Evolutionary conservation across 1,284 basidiomycete species (phyloP), one percentile per base, ranked within the genome.

Genomic region (Moesziomyces antarcticus): DNA sequence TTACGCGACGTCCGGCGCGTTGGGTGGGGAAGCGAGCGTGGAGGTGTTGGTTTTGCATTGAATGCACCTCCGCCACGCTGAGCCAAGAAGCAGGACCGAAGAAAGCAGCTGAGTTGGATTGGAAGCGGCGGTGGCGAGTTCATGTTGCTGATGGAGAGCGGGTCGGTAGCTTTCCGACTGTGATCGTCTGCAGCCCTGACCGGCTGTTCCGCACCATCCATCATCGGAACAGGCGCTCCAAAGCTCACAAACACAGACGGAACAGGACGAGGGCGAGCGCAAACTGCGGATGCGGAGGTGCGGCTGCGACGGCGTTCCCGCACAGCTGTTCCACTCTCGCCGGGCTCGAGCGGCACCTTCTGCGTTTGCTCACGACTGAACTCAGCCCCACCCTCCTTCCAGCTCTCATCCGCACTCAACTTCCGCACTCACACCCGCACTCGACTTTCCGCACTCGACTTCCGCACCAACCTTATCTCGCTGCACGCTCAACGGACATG

Each of bases 1-100:
- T 69, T 69, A 69, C 66, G 66, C 66, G 66, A 63, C 56, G 30
- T 42, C 16, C 57, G 44, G 33, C 41, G 56, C 60, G 59, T 63
- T 25, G 20, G 9, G 13, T 6, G 37, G 13, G 27, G 21, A 35
- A 18, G 14, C 20, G 18, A 46, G 56, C 65, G 66, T 62, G 59
- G 59, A 68, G 59, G 59, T 68, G 59, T 68, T 62, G 59, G 66
- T 68, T 40, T 40, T 40, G 66, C 62, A n/a, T 40, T 18, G 16
- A 16, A 40, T 40, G 37, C 37, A 18, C 37, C 37, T 40, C 37
- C 18, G 37, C 25, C 25, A 27, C 25, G 25, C 25, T 27, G 25
- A 27, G 25, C 37, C 18, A 3, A 40, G 37, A 16, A 14, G 37
- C 37, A 18, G 37, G 5, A 40, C 9, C 3, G 37, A 18, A 18